These are phyloP conservation scores for Kalmusia sp. DNA, from an alignment of 2,329 filamentous ascomycete genomes.

Conservation along the genomic window DNA sequence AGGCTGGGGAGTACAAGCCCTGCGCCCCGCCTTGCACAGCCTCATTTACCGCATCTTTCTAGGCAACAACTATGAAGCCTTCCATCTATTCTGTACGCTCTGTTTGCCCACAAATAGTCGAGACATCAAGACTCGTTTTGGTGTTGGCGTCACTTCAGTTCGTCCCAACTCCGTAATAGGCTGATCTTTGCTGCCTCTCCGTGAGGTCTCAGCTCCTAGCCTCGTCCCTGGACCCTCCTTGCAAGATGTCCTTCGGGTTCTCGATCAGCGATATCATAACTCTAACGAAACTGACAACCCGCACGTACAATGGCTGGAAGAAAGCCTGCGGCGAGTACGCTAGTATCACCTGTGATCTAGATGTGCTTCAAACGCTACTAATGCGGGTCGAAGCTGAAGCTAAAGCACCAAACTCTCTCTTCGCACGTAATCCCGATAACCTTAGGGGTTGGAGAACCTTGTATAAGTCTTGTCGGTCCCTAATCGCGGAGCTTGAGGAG, in stretches of 20 bases:
- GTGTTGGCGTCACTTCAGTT: too few species aligned
- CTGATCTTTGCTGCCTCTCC: too few species aligned
- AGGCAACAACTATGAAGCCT: too few species aligned
- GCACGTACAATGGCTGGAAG: conserved; percentile 5
- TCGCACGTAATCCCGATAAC: neutral
- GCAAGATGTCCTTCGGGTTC: neutral
- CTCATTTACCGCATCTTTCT: too few species aligned
- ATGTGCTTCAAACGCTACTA: neutral
- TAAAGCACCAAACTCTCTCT: neutral
- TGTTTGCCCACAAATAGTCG: too few species aligned
- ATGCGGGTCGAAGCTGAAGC: conserved; percentile 5
- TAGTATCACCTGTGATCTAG: conserved; percentile 1
- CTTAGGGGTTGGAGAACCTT: neutral
- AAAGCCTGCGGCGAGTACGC: conserved; percentile 7
- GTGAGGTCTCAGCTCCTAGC: too few species aligned
- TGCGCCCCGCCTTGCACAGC: too few species aligned
- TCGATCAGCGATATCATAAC: conserved; percentile 2
- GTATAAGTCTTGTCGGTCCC: neutral
- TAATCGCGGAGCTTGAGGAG: neutral
- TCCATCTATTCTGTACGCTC: too few species aligned
- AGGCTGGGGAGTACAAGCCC: too few species aligned
- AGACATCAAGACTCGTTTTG: too few species aligned
- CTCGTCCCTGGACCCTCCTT: too few species aligned
- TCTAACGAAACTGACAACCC: neutral
- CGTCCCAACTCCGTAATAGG: too few species aligned